These are phyloP conservation scores for Mrakia gelida DNA, from an alignment of 768 basidiomycete genomes.

Conservation along the genomic window DNA sequence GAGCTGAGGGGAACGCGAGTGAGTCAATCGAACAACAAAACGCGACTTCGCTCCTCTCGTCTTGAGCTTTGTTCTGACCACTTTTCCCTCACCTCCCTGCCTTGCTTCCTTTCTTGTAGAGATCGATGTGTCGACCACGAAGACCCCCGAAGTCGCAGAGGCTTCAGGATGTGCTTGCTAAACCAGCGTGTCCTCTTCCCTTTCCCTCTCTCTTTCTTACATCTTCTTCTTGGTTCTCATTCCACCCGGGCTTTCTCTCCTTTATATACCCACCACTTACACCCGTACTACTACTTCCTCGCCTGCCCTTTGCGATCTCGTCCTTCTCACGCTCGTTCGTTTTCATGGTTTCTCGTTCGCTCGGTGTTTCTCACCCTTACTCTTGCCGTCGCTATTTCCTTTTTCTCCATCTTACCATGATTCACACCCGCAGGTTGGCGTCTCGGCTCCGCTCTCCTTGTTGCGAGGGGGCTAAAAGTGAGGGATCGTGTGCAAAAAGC, in stretches of 20 bases:
- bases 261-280: background rate
- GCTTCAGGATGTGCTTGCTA: constrained; percentile 23
- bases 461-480: too few relatives aligned
- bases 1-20: constrained; percentile 25
- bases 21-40: background rate
- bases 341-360: too few relatives aligned
- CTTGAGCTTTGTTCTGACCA: constrained; percentile 18
- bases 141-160: constrained; percentile 11
- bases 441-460: too few relatives aligned
- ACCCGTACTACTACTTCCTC: background rate
- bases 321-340: too few relatives aligned
- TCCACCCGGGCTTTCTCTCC: background rate
- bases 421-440: too few relatives aligned
- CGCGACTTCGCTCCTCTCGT: background rate
- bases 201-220: background rate
- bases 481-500: too few relatives aligned
- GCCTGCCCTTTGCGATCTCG: too few relatives aligned
- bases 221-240: background rate
- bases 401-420: too few relatives aligned
- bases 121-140: constrained; percentile 23
- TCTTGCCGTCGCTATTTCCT: too few relatives aligned
- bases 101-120: constrained; percentile 20
- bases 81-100: constrained; percentile 26
- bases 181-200: background rate
- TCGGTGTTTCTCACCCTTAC: too few relatives aligned